phyloP scores from a whole-genome alignment of 768 basidiomycete genomes.

The Rhodotorula toruloides region DNA sequence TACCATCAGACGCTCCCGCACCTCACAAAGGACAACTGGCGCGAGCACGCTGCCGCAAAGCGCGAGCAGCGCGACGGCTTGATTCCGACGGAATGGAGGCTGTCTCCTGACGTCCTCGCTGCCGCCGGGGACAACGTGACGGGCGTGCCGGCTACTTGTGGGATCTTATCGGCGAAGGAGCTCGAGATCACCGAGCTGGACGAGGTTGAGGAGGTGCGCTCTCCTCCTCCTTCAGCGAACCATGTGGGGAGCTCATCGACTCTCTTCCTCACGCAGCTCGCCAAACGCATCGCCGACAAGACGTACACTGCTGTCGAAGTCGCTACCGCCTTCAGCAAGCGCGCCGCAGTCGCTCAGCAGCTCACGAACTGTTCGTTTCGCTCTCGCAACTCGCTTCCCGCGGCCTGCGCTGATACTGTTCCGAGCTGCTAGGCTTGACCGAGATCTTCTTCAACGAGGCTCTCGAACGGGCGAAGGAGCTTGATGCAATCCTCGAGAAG shows the following conservation, averaged over 20 bases:
- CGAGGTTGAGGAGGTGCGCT: constrained; percentile 10
- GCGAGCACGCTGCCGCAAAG: constrained; percentile 21
- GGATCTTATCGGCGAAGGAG: neutral
- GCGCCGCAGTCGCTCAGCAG: constrained; percentile 1
- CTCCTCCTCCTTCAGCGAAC: neutral
- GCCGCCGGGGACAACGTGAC: neutral
- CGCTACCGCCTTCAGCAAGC: neutral
- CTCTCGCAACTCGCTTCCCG: neutral
- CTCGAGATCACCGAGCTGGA: constrained; percentile 14
- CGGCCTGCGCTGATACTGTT: no score
- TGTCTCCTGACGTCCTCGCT: neutral
- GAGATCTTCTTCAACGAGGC: constrained; percentile 57
- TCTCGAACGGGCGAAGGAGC: constrained; percentile 58
- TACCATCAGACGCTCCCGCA: constrained; percentile 4
- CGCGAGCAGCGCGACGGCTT: neutral
- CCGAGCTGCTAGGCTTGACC: neutral
- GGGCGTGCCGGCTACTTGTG: neutral
- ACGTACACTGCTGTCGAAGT: constrained; percentile 5
- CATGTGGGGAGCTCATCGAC: no score
- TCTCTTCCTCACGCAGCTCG: neutral
- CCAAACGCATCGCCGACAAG: neutral
- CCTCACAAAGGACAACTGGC: constrained; percentile 34
- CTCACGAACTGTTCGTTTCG: neutral
- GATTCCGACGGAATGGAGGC: constrained; percentile 20
- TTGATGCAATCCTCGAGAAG: constrained; percentile 60